phyloP scores from a whole-genome alignment of 106 monocot genomes.

The Acorus gramineus region DNA sequence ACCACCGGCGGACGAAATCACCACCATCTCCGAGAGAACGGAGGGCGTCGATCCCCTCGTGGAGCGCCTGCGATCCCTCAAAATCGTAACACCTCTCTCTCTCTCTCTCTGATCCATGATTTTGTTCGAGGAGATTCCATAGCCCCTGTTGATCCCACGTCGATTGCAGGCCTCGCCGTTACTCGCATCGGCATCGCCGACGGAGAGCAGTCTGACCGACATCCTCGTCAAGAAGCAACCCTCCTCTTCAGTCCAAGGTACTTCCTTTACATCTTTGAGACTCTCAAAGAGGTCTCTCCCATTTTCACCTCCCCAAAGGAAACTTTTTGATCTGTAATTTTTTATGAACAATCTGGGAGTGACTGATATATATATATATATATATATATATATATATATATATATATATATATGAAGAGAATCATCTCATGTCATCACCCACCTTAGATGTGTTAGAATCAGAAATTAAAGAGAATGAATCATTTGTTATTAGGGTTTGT shows the following conservation, averaged over 20 bases:
- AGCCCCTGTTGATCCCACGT: background rate
- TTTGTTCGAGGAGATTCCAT: background rate
- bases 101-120: background rate
- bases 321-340: too few species aligned
- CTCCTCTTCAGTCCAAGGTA: constrained; percentile 16
- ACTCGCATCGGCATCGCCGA: constrained; percentile 38
- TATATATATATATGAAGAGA: too few species aligned
- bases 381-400: too few species aligned
- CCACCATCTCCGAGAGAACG: constrained; percentile 56
- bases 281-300: background rate
- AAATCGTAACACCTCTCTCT: constrained; percentile 30
- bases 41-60: constrained; percentile 65
- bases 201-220: constrained; percentile 67
- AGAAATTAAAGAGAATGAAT: too few species aligned
- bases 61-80: constrained; percentile 46
- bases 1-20: constrained; percentile 55
- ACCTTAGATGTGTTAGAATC: too few species aligned
- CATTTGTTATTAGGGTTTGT: too few species aligned
- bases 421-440: too few species aligned
- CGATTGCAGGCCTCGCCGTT: constrained; percentile 52
- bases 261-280: constrained; percentile 21
- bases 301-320: background rate
- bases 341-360: too few species aligned
- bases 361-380: too few species aligned
- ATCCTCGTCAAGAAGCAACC: constrained; percentile 66